These are phyloP conservation scores for Mucor sp. DNA, from an alignment of 371 early-diverging fungal genomes.

Conservation along the genomic window DNA sequence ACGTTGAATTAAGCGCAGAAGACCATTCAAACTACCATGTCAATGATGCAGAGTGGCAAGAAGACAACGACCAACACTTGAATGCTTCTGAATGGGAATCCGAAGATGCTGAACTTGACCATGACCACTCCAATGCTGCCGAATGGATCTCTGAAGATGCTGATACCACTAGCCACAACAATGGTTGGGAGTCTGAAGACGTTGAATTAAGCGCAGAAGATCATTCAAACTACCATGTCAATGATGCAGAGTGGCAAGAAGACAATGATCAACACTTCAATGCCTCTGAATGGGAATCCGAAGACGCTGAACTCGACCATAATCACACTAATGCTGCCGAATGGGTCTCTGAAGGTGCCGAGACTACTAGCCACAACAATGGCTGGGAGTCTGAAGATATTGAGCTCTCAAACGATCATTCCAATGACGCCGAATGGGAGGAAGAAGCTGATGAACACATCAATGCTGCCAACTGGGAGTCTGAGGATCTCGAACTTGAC, in stretches of 20 bases:
- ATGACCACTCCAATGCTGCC: constrained; percentile 14
- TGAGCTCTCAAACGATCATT: neutral
- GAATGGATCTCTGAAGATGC: constrained; percentile 21
- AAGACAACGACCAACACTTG: neutral
- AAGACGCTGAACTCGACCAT: constrained; percentile 1
- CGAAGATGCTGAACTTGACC: constrained; percentile 2
- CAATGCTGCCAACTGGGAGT: constrained; percentile 12
- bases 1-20: constrained; percentile 4
- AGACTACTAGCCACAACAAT: neutral
- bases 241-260: constrained; percentile 11
- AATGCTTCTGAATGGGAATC: constrained; percentile 17
- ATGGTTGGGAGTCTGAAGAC: constrained; percentile 19
- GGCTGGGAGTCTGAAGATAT: constrained; percentile 7
- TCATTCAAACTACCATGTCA: neutral
- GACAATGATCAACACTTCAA: neutral
- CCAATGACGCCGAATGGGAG: neutral
- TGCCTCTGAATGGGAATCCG: constrained; percentile 15
- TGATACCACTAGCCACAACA: neutral
- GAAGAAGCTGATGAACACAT: constrained; percentile 1
- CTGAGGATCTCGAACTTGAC: constrained; percentile 12
- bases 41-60: constrained; percentile 7
- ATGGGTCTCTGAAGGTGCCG: constrained; percentile 18
- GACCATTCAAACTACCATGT: neutral
- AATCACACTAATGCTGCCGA: constrained; percentile 17
- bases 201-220: constrained; percentile 5